Base-by-base conservation (phyloP, 225 moss, liverwort and hornwort species). In the Takakia lepidozioides region DNA sequence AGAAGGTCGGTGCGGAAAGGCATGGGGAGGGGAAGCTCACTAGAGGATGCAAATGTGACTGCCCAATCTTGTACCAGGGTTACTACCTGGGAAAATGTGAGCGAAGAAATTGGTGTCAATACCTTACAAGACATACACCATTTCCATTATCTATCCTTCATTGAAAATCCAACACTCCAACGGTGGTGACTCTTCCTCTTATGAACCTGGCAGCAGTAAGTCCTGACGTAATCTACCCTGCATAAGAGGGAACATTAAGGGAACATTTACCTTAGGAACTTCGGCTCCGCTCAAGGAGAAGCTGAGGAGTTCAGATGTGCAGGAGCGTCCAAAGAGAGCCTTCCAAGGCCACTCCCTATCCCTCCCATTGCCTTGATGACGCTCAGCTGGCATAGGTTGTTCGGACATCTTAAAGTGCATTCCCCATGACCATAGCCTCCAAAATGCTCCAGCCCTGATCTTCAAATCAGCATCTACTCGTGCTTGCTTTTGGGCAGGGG, bases 341-440 rank as follows among this genome's bases (percentile, higher is more conserved):
- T 83, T 98, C 90, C 90, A 91, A 18, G 87, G 59, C 84, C 75
- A 87, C 20, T 72, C 72, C 29, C 36, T 55, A 49, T 27, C 35
- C 10, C 57, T 61, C 14, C 42, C 40, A 27, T 38, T 62, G 30
- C 51, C 17, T 24, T 53, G n/a, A 26, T 42, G 40, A 22, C 56
- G 71, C 28, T 70, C 64, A 58, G 68, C 57, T 46, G 66, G 62
- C 63, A 58, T 70, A 26, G 86, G 67, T 41, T 68, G 73, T n/a
- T n/a, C n/a, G n/a, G n/a, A n/a, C n/a, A n/a, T n/a, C n/a, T n/a
- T n/a, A n/a, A n/a, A n/a, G n/a, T n/a, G n/a, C 40, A 71, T 58
- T 53, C 71, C 70, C 95, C 95, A 98, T 22, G 87, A 83, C 95
- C 95, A 98, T 38, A 98, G 41, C 51, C 66, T 84, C 95, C 91